phyloP scores from a whole-genome alignment of 192 early-diverging fungal species.

The Chytriomyces hyalinus region DNA sequence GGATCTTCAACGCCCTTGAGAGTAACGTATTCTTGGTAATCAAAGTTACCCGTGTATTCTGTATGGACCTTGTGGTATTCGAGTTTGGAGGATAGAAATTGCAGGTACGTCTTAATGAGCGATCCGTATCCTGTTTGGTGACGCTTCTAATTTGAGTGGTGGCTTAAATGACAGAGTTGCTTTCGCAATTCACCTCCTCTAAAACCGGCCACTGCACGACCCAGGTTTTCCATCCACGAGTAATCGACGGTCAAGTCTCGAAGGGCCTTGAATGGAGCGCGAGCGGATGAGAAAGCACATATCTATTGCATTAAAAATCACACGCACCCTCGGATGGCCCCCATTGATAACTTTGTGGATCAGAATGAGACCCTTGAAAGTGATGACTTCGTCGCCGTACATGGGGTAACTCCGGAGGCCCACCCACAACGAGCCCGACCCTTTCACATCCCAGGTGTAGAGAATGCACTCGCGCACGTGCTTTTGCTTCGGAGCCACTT shows the following conservation, averaged over 20 bases:
- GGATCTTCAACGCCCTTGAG: slow-evolving; percentile 95
- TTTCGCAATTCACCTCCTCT: slow-evolving; percentile 30
- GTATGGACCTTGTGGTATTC: slow-evolving; percentile 90
- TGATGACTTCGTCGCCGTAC: slow-evolving; percentile 90
- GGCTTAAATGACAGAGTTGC: slow-evolving; percentile 20
- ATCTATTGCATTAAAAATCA: no score
- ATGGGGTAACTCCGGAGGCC: slow-evolving; percentile 87
- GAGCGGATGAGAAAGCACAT: not conserved
- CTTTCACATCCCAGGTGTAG: slow-evolving; percentile 93
- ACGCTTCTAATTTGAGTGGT: slow-evolving; percentile 35
- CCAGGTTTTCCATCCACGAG: slow-evolving; percentile 81
- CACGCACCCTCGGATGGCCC: slow-evolving; percentile 80
- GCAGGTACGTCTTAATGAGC: slow-evolving; percentile 88
- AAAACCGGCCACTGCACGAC: slow-evolving; percentile 23
- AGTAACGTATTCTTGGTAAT: slow-evolving; percentile 96
- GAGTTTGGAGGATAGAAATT: slow-evolving; percentile 88
- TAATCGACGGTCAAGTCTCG: slow-evolving; percentile 82
- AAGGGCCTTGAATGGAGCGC: slow-evolving; percentile 59
- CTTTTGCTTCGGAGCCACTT: slow-evolving; percentile 96
- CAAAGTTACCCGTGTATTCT: slow-evolving; percentile 93
- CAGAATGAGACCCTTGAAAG: slow-evolving; percentile 92
- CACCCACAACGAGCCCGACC: slow-evolving; percentile 83
- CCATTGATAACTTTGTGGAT: slow-evolving; percentile 94
- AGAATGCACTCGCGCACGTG: slow-evolving; percentile 90
- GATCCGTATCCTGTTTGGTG: slow-evolving; percentile 69